Percentiles rank a stretch among this genome's conserved stretches.
phyloP scores from a whole-genome alignment of 805 yeast species.

The Pichia sporocuriosa region DNA sequence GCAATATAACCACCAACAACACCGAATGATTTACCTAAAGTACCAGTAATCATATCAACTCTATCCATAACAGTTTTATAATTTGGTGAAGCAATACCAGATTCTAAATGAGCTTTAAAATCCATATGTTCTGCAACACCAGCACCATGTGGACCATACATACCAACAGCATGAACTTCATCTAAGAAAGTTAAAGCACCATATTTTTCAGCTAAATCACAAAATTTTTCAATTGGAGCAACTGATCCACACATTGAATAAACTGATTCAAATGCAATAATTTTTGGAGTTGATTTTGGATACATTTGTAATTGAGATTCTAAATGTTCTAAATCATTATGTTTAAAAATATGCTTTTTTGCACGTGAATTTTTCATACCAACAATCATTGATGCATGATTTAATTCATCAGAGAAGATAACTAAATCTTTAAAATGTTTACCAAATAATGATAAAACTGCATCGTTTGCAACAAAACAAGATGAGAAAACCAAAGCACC shows the following conservation, averaged over 20 bases:
- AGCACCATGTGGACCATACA: constrained; percentile 99
- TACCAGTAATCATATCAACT: constrained; percentile 94
- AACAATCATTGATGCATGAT: constrained; percentile 97
- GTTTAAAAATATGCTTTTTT: constrained; percentile 83
- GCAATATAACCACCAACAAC: constrained; percentile 98
- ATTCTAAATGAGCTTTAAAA: constrained; percentile 69
- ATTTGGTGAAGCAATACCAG: constrained; percentile 53
- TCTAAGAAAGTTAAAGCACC: constrained; percentile 96
- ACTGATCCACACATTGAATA: constrained; percentile 99
- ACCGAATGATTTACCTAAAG: constrained; percentile 95
- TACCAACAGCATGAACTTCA: constrained; percentile 98
- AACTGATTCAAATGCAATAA: constrained; percentile 95
- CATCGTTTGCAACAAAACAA: constrained; percentile 96
- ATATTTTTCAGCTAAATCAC: constrained; percentile 94
- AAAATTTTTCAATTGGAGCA: constrained; percentile 85
- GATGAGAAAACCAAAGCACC: constrained; percentile 93
- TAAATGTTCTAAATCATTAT: constrained; percentile 79
- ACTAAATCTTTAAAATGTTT: constrained; percentile 85
- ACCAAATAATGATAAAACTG: constrained; percentile 84
- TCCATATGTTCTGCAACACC: constrained; percentile 98
- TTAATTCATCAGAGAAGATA: constrained; percentile 84
- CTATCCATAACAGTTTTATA: constrained; percentile 70
- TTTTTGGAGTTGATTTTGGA: constrained; percentile 84
- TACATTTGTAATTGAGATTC: constrained; percentile 71
- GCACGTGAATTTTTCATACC: constrained; percentile 91